Evolutionary conservation across 768 basidiomycete species (phyloP).

Genomic region (Lactarius vividus): DNA sequence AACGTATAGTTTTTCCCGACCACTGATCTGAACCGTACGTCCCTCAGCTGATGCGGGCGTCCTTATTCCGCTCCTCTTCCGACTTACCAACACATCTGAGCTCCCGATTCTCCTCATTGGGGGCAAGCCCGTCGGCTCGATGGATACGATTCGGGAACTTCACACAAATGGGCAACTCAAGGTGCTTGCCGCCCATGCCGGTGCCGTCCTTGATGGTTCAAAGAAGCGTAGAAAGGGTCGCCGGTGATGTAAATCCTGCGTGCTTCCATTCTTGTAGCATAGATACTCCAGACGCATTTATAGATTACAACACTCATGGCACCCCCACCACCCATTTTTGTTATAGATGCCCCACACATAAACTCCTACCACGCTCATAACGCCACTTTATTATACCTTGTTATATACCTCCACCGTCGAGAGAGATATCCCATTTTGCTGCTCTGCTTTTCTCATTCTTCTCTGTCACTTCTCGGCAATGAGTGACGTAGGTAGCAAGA

Average conservation of each 20-base stretch:
- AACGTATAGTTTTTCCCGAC: background rate
- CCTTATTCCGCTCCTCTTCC: constrained; percentile 56
- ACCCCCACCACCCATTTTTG: background rate
- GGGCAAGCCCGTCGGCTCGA: constrained; percentile 53
- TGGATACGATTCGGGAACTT: constrained; percentile 52
- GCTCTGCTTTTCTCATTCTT: background rate
- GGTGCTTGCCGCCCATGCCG: constrained; percentile 50
- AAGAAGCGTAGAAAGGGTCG: constrained; percentile 44
- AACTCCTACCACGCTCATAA: background rate
- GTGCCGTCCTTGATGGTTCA: constrained; percentile 52
- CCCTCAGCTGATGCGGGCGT: constrained; percentile 58
- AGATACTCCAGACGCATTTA: constrained; percentile 11
- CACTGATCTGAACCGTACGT: background rate
- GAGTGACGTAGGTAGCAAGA: background rate
- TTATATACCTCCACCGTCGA: background rate
- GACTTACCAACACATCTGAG: constrained; percentile 53
- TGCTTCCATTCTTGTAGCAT: constrained; percentile 11
- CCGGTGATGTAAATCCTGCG: constrained; percentile 15
- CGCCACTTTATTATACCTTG: background rate
- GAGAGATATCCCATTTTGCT: background rate
- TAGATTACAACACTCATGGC: constrained; percentile 2
- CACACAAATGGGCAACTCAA: constrained; percentile 51
- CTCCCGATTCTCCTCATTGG: constrained; percentile 70
- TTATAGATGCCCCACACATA: background rate
- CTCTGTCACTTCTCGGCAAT: background rate